Conservation (phyloP, 106 monocot species). For the Chionographis japonica region DNA sequence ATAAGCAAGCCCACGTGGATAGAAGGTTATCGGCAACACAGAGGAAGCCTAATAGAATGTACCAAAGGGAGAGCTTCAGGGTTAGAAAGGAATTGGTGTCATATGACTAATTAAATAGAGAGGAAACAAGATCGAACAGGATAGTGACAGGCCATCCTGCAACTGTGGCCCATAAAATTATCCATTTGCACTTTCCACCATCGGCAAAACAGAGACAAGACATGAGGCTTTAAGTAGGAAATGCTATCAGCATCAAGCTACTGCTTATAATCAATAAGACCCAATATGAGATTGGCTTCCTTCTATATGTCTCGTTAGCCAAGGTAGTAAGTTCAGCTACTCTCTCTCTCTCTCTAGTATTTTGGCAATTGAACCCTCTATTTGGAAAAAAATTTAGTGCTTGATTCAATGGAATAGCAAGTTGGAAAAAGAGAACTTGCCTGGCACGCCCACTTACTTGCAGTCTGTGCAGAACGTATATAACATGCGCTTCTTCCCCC, state of each 20-base stretch:
- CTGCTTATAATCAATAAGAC: slow-evolving; percentile 49
- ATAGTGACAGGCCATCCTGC: slow-evolving; percentile 85
- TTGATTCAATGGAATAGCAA: too few relatives aligned
- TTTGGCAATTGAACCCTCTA: too few relatives aligned
- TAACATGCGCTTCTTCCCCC: too few relatives aligned
- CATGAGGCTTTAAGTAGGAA: slow-evolving; percentile 73
- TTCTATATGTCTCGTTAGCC: slow-evolving; percentile 27
- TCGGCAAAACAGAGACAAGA: slow-evolving; percentile 73
- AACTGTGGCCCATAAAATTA: slow-evolving; percentile 85
- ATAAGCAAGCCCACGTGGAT: slow-evolving; percentile 92
- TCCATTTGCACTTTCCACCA: slow-evolving; percentile 94
- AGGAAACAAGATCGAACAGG: slow-evolving; percentile 39
- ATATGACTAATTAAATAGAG: slow-evolving; percentile 36
- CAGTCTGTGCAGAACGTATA: too few relatives aligned
- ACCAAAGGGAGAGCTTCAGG: slow-evolving; percentile 55
- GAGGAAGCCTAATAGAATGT: slow-evolving; percentile 65
- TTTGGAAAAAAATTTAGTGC: too few relatives aligned
- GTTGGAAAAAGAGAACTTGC: too few relatives aligned
- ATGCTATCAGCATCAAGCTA: slow-evolving; percentile 68
- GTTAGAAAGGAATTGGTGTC: slow-evolving; percentile 60
- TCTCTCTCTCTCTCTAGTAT: too few relatives aligned
- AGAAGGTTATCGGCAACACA: slow-evolving; percentile 84
- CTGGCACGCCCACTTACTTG: too few relatives aligned
- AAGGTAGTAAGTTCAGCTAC: slow-evolving; percentile 13
- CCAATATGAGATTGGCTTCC: slow-evolving; percentile 61